Evolutionary conservation across 2,329 filamentous ascomycete species (phyloP), one percentile per base, ranked within the genome.

Genomic region (Cercospora nicotianae): DNA sequence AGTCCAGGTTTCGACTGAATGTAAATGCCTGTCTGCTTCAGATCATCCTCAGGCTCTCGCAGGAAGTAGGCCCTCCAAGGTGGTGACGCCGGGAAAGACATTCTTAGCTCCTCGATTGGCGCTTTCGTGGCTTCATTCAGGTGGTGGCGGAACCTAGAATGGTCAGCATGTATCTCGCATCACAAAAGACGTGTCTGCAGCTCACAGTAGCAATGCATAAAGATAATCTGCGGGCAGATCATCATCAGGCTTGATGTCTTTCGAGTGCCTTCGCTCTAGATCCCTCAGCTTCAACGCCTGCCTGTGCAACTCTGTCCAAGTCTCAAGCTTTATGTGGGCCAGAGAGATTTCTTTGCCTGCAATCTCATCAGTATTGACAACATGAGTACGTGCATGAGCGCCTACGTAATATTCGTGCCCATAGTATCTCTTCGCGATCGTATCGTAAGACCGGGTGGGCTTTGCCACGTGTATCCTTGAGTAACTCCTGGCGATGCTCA

Each of bases 401-500:
- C 26, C 26, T 12, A 51, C 45, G 18, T 6, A 26, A 2, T 12
- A 69, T 61, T 7, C 53, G 60, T 4, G 8, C 65, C 67, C 67
- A 69, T 6, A 69, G 51, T 5, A 65, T 30, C 0, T 65, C 57
- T 23, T 69, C 65, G 2, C 58, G 61, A 2, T 13, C 36, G 9
- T 12, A 30, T 6, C 57, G 64, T 7, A 65, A 62, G 5, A 59
- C 6, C 10, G 61, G 67, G 28, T 69, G 67, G 1, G 20, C 23
- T 12, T 55, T 16, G 23, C 65, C 65, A 16, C 30, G 18, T 2
- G 18, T 26, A 42, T 69, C 67, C 5, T 33, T 64, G 18, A 67
- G 4, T 16, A 57, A 33, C 23, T 69, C 65, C 18, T 58, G 45
- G 4, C 61, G 55, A 63, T 69, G 67, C 9, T 69, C 67, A 5